These are phyloP conservation scores for Pseudonectria buxi DNA, from an alignment of 2,329 filamentous ascomycete genomes.

Conservation along the genomic window DNA sequence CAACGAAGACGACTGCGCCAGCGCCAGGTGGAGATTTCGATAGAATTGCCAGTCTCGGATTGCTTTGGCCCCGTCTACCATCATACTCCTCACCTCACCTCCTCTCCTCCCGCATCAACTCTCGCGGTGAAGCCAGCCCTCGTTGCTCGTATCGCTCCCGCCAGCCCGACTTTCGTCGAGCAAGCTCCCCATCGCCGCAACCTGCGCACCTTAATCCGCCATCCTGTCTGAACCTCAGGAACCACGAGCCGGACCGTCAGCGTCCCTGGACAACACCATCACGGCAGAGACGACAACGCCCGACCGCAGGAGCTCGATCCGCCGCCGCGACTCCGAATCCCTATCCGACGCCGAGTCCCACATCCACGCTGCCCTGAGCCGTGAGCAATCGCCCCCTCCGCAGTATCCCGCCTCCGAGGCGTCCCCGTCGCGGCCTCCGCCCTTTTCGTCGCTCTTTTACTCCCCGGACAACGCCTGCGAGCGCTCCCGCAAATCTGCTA, in stretches of 20 bases:
- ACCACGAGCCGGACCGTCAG: constrained; percentile 28
- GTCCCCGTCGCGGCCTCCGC: constrained; percentile 46
- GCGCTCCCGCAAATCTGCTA: constrained; percentile 25
- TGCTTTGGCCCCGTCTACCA: too few species aligned
- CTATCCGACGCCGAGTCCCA: constrained; percentile 15
- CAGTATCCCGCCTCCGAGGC: constrained; percentile 52
- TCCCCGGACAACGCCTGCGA: constrained; percentile 32
- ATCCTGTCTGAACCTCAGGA: constrained; percentile 32
- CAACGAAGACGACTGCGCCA: too few species aligned
- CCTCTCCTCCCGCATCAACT: constrained; percentile 3
- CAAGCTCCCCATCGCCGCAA: constrained; percentile 4
- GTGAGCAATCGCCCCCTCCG: constrained; percentile 48
- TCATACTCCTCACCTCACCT: too few species aligned
- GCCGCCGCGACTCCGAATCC: constrained; percentile 15
- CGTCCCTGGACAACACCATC: constrained; percentile 27
- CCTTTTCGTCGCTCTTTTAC: constrained; percentile 55
- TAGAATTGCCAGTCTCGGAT: too few species aligned
- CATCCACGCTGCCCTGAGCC: constrained; percentile 19
- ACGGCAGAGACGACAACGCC: constrained; percentile 14
- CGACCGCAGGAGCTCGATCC: constrained; percentile 18
- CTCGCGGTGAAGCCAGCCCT: too few species aligned
- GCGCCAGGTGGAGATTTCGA: too few species aligned
- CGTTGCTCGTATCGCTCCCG: not conserved
- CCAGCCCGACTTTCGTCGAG: too few species aligned
- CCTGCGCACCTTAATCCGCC: constrained; percentile 25